Evolutionary conservation across 1,284 basidiomycete genomes (phyloP).

Genomic region (Vanrija sp.): DNA sequence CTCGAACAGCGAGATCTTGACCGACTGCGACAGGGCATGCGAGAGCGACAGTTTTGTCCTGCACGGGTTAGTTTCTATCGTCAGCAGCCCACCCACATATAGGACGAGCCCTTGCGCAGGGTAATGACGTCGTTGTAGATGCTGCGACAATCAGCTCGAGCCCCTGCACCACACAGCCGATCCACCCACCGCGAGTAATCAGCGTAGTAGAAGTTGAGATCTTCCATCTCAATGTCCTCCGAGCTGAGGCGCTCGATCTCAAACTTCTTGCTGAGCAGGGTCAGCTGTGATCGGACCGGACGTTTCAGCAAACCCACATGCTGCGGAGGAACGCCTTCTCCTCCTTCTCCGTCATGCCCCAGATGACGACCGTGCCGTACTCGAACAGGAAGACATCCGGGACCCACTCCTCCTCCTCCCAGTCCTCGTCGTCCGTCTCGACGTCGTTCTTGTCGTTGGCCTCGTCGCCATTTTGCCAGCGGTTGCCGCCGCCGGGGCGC

Average conservation of each 20-base stretch:
- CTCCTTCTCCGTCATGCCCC: conserved; percentile 92
- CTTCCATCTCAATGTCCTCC: conserved; percentile 88
- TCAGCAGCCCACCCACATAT: conserved; percentile 66
- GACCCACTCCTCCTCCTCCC: conserved; percentile 57
- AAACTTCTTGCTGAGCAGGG: conserved; percentile 68
- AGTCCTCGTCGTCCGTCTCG: conserved; percentile 49
- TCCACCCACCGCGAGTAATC: conserved; percentile 78
- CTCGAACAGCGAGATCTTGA: conserved; percentile 95
- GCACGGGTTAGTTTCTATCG: conserved; percentile 10
- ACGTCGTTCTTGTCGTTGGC: conserved; percentile 8
- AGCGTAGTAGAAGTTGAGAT: conserved; percentile 94
- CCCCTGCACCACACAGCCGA: too few species aligned
- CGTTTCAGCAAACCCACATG: conserved; percentile 58
- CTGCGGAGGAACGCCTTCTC: conserved; percentile 84
- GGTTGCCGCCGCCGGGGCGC: conserved; percentile 53
- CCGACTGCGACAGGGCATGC: conserved; percentile 90
- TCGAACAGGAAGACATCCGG: conserved; percentile 88
- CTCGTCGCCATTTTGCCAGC: conserved; percentile 55
- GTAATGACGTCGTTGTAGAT: conserved; percentile 99
- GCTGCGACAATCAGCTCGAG: conserved; percentile 51
- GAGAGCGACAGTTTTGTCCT: conserved; percentile 95
- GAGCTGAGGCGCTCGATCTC: conserved; percentile 82
- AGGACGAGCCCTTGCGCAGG: conserved; percentile 85
- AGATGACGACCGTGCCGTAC: conserved; percentile 86
- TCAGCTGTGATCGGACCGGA: neutral